A percentile compares a stretch with the other conserved stretches of the same genome.
Evolutionary conservation across 768 basidiomycete species (phyloP).

Genomic region (Calocera viscosa): DNA sequence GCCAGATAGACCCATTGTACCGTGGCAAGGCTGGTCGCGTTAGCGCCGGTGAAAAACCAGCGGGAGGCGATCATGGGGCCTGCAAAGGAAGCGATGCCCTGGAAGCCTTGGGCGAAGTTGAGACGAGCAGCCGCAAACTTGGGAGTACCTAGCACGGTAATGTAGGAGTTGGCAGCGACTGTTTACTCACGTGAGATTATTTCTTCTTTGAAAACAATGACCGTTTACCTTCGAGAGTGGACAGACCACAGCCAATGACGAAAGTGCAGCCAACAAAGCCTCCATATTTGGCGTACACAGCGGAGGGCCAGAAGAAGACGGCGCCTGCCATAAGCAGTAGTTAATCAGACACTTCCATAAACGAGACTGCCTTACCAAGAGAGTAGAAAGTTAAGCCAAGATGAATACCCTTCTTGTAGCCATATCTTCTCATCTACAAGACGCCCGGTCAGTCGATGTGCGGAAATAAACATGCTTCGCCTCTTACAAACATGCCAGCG

Average conservation of each 20-base stretch:
- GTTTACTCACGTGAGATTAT: conserved; percentile 20
- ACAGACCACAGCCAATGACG: conserved; percentile 47
- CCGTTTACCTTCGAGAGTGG: conserved; percentile 37
- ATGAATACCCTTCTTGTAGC: conserved; percentile 64
- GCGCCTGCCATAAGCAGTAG: conserved; percentile 37
- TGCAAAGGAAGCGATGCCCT: conserved; percentile 57
- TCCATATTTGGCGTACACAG: conserved; percentile 51
- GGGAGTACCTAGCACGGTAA: conserved; percentile 52
- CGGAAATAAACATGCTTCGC: not conserved
- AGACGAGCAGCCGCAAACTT: conserved; percentile 62
- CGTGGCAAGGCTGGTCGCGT: conserved; percentile 48
- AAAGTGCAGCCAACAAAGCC: conserved; percentile 67
- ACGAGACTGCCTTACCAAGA: conserved; percentile 30
- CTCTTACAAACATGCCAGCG: conserved; percentile 22
- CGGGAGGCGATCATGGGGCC: conserved; percentile 62
- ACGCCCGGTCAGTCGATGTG: not conserved
- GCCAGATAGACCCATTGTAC: conserved; percentile 47
- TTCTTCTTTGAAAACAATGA: not conserved
- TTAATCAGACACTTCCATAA: too few species aligned
- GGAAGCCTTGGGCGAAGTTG: conserved; percentile 70
- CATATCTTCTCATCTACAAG: conserved; percentile 34
- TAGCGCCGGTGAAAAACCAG: conserved; percentile 59
- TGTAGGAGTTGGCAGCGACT: conserved; percentile 71
- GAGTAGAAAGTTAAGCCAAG: conserved; percentile 48
- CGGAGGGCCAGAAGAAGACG: conserved; percentile 69